Percentiles rank a stretch among this genome's conserved stretches.
phyloP scores from a whole-genome alignment of 768 basidiomycete species.

The Goffeauzyma gilvescens region DNA sequence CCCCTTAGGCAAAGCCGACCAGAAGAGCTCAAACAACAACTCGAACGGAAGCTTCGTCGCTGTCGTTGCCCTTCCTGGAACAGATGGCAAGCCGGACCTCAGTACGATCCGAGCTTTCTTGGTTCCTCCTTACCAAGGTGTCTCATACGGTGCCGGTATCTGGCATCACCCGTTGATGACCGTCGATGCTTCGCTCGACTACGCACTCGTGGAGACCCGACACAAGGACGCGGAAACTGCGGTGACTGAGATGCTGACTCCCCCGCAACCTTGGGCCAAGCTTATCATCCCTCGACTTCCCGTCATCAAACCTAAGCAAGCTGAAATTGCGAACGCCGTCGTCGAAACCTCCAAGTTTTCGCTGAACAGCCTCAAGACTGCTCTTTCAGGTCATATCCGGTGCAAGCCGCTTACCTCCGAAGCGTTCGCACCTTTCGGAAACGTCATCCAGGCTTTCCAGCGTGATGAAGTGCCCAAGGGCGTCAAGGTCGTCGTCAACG shows the following conservation, averaged over 20 bases:
- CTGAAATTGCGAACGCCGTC: slow-evolving; percentile 4
- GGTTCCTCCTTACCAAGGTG: slow-evolving; percentile 61
- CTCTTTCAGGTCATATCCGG: slow-evolving; percentile 19
- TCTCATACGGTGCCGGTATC: slow-evolving; percentile 60
- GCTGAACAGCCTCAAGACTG: no score
- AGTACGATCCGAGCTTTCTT: slow-evolving; percentile 59
- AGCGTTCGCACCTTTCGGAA: slow-evolving; percentile 67
- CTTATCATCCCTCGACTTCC: no score
- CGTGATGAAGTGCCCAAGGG: neutral
- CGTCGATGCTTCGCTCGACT: slow-evolving; percentile 17
- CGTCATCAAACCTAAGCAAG: no score
- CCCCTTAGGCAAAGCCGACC: slow-evolving; percentile 48
- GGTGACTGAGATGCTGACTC: no score
- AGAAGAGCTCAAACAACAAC: slow-evolving; percentile 31
- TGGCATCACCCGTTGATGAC: slow-evolving; percentile 45
- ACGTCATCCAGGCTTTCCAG: slow-evolving; percentile 65
- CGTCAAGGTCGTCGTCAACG: slow-evolving; percentile 54
- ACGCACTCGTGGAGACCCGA: slow-evolving; percentile 1
- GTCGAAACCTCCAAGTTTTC: slow-evolving; percentile 3
- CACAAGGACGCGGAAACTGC: no score
- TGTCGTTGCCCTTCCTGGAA: slow-evolving; percentile 54
- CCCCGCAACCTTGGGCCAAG: no score
- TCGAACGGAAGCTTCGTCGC: slow-evolving; percentile 49
- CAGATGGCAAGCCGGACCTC: slow-evolving; percentile 59
- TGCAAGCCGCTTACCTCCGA: slow-evolving; percentile 50